phyloP scores from a whole-genome alignment of 2,329 filamentous ascomycete species.

The Onygena corvina region DNA sequence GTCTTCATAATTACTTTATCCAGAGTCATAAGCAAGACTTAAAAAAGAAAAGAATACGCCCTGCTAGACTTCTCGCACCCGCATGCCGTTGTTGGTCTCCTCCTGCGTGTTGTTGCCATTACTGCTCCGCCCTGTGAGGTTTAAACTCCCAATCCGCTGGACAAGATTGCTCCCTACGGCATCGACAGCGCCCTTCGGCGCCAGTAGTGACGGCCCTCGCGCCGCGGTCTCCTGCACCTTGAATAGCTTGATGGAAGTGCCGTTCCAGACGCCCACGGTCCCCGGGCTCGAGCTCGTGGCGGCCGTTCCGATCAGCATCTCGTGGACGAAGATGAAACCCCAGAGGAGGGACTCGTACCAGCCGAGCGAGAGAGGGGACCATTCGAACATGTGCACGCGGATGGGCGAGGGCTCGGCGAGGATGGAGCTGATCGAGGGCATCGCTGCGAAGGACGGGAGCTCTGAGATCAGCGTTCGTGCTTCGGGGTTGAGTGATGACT shows the following conservation, averaged over 20 bases:
- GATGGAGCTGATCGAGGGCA: constrained; percentile 54
- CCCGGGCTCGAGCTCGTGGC: constrained; percentile 50
- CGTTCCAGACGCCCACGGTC: constrained; percentile 87
- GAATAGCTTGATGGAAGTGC: constrained; percentile 78
- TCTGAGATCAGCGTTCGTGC: constrained; percentile 33
- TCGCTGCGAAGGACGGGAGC: constrained; percentile 34
- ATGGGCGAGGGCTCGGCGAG: constrained; percentile 56
- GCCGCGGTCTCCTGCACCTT: constrained; percentile 74
- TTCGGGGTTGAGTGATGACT: constrained; percentile 28
- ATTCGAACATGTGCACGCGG: constrained; percentile 81
- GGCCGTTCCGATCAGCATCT: constrained; percentile 54
- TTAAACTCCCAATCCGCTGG: constrained; percentile 70
- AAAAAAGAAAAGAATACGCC: neutral
- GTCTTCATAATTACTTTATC: neutral
- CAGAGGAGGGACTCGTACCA: constrained; percentile 95
- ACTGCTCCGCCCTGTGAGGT: constrained; percentile 45
- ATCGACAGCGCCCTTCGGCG: constrained; percentile 81
- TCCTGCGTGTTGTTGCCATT: constrained; percentile 24
- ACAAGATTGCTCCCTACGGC: constrained; percentile 86
- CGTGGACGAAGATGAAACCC: constrained; percentile 81
- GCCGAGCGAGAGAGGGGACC: constrained; percentile 76
- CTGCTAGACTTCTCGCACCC: constrained; percentile 28
- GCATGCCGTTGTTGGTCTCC: constrained; percentile 22
- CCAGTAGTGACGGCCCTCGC: constrained; percentile 66
- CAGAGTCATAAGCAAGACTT: neutral